These are phyloP conservation scores for Trifolium fragiferum DNA, from an alignment of 306 rosid species.

Conservation along the genomic window DNA sequence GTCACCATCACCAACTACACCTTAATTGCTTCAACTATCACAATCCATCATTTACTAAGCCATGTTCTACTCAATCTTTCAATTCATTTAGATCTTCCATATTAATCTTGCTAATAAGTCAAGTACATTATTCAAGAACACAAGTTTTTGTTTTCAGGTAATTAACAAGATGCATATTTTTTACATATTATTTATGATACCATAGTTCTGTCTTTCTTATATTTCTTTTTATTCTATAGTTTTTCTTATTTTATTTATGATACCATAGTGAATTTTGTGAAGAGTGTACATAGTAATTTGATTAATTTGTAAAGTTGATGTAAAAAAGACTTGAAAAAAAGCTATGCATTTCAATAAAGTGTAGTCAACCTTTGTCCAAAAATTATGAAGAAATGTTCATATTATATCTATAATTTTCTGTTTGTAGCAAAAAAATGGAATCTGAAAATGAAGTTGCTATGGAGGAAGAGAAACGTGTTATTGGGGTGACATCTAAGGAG, in stretches of 20 bases:
- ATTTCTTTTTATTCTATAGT: slow-evolving; percentile 20
- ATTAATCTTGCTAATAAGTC: neutral
- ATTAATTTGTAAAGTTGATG: neutral
- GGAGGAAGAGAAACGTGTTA: slow-evolving; percentile 74
- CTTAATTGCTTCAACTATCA: slow-evolving; percentile 65
- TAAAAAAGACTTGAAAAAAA: neutral
- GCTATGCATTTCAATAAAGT: neutral
- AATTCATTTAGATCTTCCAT: slow-evolving; percentile 20
- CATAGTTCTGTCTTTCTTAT: slow-evolving; percentile 33
- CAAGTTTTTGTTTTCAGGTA: slow-evolving; percentile 44
- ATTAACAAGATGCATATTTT: slow-evolving; percentile 28
- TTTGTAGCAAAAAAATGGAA: slow-evolving; percentile 59
- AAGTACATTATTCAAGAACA: slow-evolving; percentile 25
- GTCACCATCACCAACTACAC: slow-evolving; percentile 57
- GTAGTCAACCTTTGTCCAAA: neutral
- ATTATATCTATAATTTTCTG: neutral
- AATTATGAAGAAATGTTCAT: neutral
- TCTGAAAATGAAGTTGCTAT: slow-evolving; percentile 63
- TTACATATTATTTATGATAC: neutral
- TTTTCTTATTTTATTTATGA: slow-evolving; percentile 8
- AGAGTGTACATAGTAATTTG: neutral
- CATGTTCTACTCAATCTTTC: slow-evolving; percentile 38
- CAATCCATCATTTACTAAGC: slow-evolving; percentile 35
- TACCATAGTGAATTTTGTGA: too few relatives aligned
- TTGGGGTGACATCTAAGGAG: slow-evolving; percentile 51